Evolutionary conservation across 106 monocot species (phyloP).

Genomic region (Acorus gramineus): DNA sequence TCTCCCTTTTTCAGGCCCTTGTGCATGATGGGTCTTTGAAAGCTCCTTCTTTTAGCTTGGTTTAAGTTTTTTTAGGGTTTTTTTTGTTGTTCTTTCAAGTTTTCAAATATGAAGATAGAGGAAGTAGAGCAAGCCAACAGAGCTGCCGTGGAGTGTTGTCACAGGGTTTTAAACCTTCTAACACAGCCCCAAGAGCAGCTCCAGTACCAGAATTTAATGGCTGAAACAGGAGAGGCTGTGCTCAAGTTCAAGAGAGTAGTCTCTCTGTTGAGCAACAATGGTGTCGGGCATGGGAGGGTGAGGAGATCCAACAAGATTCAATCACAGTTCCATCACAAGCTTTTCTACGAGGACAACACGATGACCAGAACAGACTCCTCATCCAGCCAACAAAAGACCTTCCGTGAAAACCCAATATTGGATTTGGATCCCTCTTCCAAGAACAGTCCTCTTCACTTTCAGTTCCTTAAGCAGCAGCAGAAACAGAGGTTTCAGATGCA

Average conservation of each 20-base stretch:
- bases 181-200: slow-evolving; percentile 16
- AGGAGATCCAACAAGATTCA: slow-evolving; percentile 29
- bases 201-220: slow-evolving; percentile 13
- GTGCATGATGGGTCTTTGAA: no score
- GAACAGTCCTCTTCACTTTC: slow-evolving; percentile 18
- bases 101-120: slow-evolving; percentile 14
- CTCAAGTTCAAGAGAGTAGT: slow-evolving; percentile 19
- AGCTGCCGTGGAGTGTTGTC: slow-evolving; percentile 28
- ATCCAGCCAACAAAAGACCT: slow-evolving; percentile 16
- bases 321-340: slow-evolving; percentile 27
- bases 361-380: slow-evolving; percentile 1
- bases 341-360: slow-evolving; percentile 34
- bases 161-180: slow-evolving; percentile 21
- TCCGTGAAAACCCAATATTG: slow-evolving; percentile 26
- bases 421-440: slow-evolving; percentile 13
- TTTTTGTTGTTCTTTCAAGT: no score
- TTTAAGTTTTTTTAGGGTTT: no score
- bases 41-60: no score
- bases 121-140: slow-evolving; percentile 26
- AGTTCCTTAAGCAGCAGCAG: slow-evolving; percentile 33
- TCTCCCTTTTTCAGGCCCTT: no score
- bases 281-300: slow-evolving; percentile 59
- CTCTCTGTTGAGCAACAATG: slow-evolving; percentile 9
- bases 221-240: slow-evolving; percentile 21
- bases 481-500: slow-evolving; percentile 38